Conservation (phyloP, 306 rosid genomes). For the Cicer chorassanicum region DNA sequence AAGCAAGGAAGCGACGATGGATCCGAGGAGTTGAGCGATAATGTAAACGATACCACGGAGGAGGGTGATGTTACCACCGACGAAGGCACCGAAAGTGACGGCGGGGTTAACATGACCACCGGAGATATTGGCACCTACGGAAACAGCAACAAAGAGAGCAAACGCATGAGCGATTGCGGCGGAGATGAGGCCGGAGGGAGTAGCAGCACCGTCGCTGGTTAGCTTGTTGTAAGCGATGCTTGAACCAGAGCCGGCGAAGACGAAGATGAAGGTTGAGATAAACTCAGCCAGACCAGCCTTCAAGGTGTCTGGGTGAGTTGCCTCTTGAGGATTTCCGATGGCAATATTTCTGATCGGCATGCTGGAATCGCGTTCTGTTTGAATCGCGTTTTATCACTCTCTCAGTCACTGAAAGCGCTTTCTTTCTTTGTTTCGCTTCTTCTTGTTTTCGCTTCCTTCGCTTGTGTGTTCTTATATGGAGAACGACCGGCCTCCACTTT, state of each 20-base stretch:
- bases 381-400: neutral
- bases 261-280: constrained; percentile 85
- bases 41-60: constrained; percentile 78
- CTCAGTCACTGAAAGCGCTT: constrained; percentile 3
- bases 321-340: constrained; percentile 69
- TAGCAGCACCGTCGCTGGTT: constrained; percentile 54
- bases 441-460: constrained; percentile 13
- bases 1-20: constrained; percentile 69
- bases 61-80: constrained; percentile 83
- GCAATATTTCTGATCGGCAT: constrained; percentile 85
- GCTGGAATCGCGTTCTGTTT: neutral
- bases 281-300: constrained; percentile 81
- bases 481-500: neutral
- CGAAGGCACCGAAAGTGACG: constrained; percentile 84
- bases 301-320: constrained; percentile 67
- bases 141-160: constrained; percentile 80
- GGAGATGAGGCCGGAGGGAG: constrained; percentile 70
- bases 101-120: constrained; percentile 98
- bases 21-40: constrained; percentile 87
- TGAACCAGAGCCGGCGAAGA: constrained; percentile 90
- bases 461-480: constrained; percentile 52
- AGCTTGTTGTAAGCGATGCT: constrained; percentile 84
- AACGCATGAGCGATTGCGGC: constrained; percentile 84
- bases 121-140: constrained; percentile 80
- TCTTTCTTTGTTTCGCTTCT: constrained; percentile 16